These are phyloP conservation scores for Anethum foeniculum DNA, from an alignment of 140 eudicot genomes.

Conservation along the genomic window DNA sequence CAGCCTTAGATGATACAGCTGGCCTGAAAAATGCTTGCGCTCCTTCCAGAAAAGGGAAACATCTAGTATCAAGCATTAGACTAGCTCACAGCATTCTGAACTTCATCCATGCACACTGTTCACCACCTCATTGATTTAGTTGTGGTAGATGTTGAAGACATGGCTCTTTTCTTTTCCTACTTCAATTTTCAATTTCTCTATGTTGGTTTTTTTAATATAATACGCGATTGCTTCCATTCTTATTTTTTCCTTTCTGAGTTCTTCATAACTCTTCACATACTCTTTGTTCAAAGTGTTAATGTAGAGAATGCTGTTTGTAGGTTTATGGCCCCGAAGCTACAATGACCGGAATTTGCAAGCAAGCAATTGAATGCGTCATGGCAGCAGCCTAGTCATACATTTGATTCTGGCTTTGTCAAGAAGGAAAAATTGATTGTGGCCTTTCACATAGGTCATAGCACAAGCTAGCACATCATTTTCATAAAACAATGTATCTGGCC, in stretches of 20 bases:
- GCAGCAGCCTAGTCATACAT: constrained; percentile 18
- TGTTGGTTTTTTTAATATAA: too few relatives aligned
- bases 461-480: neutral
- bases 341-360: constrained; percentile 86
- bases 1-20: too few relatives aligned
- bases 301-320: constrained; percentile 24
- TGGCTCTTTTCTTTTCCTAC: too few relatives aligned
- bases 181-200: too few relatives aligned
- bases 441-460: neutral
- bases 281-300: neutral
- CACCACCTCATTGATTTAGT: too few relatives aligned
- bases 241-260: neutral
- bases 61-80: too few relatives aligned
- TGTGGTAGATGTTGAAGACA: too few relatives aligned
- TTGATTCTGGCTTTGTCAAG: neutral
- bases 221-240: too few relatives aligned
- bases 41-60: too few relatives aligned
- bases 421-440: neutral
- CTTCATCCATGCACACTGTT: too few relatives aligned
- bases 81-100: too few relatives aligned
- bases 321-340: constrained; percentile 90
- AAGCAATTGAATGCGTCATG: constrained; percentile 77
- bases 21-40: too few relatives aligned
- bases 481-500: neutral
- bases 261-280: neutral